Percentiles rank a stretch among this genome's conserved stretches.
phyloP scores from a whole-genome alignment of 176 grass and related monocot genomes.

The bread wheat (Triticum aestivum) region IWGSC_CS_RefSeq_v2.1 NC_057802.1:109061930-109062429 shows the following conservation, averaged over 20 bases:
- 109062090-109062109: background rate
- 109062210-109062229: background rate
- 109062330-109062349: constrained; percentile 70
- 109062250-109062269: constrained; percentile 1
- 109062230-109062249: background rate
- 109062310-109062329: constrained; percentile 71
- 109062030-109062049: background rate
- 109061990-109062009: background rate
- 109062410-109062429: constrained; percentile 63
- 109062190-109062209: background rate
- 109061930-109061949: background rate
- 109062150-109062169: background rate
- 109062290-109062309: constrained; percentile 72
- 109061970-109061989: background rate
- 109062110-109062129: background rate
- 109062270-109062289: constrained; percentile 24
- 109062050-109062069: background rate
- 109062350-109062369: constrained; percentile 79
- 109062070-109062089: background rate
- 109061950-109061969: background rate
- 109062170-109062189: background rate
- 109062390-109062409: constrained; percentile 72
- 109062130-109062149: background rate
- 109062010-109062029: background rate
- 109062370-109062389: constrained; percentile 66